Conservation (phyloP, 371 early-diverging fungal species). For the Mortierella sp. region DNA sequence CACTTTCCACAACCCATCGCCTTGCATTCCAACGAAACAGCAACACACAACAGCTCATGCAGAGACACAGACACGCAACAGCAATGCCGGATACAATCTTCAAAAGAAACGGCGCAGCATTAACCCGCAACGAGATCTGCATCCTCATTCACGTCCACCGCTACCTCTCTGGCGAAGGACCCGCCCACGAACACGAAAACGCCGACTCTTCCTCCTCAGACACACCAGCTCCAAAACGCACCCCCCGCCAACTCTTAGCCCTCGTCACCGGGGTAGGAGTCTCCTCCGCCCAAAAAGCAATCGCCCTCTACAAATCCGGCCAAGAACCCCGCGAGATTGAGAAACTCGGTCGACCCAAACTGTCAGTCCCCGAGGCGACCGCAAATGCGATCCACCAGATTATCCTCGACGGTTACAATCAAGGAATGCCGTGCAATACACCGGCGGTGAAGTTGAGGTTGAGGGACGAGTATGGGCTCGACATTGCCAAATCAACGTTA, state of each 20-base stretch:
- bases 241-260: neutral
- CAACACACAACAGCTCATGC: too few species aligned
- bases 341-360: neutral
- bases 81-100: neutral
- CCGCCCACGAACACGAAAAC: neutral
- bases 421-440: neutral
- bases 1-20: neutral
- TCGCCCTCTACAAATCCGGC: neutral
- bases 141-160: neutral
- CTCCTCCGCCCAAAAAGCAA: neutral
- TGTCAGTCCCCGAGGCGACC: neutral
- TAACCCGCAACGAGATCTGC: neutral
- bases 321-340: neutral
- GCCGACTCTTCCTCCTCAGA: neutral
- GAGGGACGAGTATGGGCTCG: neutral
- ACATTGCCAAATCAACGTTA: neutral
- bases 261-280: neutral
- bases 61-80: too few species aligned
- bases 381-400: neutral
- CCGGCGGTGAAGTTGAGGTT: neutral
- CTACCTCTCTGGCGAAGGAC: neutral
- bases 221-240: neutral
- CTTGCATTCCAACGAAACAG: neutral
- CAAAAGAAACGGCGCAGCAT: neutral
- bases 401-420: neutral